Evolutionary conservation across 208 protist species (phyloP).

Genomic region (Leishmania lainsoni): DNA sequence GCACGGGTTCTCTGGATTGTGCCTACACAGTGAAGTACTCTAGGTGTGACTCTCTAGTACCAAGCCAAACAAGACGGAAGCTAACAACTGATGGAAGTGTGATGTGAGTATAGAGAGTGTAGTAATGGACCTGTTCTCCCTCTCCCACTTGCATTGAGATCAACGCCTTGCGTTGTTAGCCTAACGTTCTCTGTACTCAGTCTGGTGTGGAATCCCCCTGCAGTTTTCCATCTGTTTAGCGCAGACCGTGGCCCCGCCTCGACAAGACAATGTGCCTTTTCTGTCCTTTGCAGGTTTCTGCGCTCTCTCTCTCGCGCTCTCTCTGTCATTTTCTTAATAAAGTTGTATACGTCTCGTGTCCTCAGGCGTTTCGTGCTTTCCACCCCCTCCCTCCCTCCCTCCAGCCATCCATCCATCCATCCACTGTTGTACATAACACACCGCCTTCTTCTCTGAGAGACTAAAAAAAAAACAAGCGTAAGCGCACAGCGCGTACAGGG

Average conservation of each 20-base stretch:
- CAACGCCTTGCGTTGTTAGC: neutral
- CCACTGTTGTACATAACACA: slow-evolving; percentile 1
- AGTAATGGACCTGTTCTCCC: neutral
- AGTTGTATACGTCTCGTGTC: neutral
- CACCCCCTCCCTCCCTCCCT: too few relatives aligned
- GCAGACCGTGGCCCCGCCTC: neutral
- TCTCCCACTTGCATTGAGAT: neutral
- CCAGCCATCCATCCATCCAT: too few relatives aligned
- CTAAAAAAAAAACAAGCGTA: neutral
- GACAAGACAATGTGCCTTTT: neutral
- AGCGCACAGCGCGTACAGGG: neutral
- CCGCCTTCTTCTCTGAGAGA: neutral
- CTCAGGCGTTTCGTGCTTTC: neutral
- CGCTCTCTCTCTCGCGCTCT: neutral
- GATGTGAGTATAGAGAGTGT: neutral
- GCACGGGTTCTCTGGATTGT: neutral
- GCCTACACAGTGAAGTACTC: neutral
- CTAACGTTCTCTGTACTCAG: neutral
- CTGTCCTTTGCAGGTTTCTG: neutral
- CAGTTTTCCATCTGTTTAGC: neutral
- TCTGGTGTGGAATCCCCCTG: neutral
- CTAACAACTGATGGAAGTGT: neutral
- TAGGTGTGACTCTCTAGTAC: neutral
- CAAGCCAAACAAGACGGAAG: neutral
- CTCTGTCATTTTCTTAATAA: neutral